A percentile compares a stretch with the other conserved stretches of the same genome.
phyloP scores from a whole-genome alignment of 1,284 basidiomycete genomes.

The Leccinum solheimii region DNA sequence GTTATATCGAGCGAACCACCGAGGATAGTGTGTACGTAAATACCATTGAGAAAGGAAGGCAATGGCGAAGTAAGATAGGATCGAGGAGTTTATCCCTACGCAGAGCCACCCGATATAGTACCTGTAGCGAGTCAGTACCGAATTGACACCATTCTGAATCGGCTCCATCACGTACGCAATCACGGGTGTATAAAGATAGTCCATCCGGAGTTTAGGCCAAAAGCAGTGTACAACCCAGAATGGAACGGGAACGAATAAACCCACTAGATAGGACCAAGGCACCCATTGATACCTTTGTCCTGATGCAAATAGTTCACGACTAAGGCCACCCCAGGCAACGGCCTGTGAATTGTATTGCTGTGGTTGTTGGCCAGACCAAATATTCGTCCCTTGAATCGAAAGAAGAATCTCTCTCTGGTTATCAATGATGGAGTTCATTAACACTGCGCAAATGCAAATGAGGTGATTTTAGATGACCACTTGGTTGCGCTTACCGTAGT shows the following conservation, averaged over 20 bases:
- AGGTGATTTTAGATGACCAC: background rate
- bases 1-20: constrained; percentile 54
- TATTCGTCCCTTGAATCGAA: constrained; percentile 49
- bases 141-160: too few relatives aligned
- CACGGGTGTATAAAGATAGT: constrained; percentile 48
- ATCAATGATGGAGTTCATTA: constrained; percentile 62
- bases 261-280: constrained; percentile 55
- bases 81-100: constrained; percentile 53
- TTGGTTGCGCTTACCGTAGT: constrained; percentile 42
- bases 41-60: constrained; percentile 59
- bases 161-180: constrained; percentile 35
- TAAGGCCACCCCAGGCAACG: constrained; percentile 65
- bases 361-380: constrained; percentile 61
- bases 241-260: constrained; percentile 52
- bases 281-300: constrained; percentile 59
- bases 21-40: constrained; percentile 54
- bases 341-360: constrained; percentile 64
- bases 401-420: constrained; percentile 51
- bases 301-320: constrained; percentile 54
- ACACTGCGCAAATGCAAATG: constrained; percentile 21
- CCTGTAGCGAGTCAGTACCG: constrained; percentile 24
- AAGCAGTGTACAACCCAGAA: constrained; percentile 54
- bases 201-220: constrained; percentile 41
- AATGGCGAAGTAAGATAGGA: constrained; percentile 46
- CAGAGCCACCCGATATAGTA: constrained; percentile 45